Evolutionary conservation across 2,329 filamentous ascomycete genomes (phyloP).

Genomic region (Verruconis gallopava): DNA sequence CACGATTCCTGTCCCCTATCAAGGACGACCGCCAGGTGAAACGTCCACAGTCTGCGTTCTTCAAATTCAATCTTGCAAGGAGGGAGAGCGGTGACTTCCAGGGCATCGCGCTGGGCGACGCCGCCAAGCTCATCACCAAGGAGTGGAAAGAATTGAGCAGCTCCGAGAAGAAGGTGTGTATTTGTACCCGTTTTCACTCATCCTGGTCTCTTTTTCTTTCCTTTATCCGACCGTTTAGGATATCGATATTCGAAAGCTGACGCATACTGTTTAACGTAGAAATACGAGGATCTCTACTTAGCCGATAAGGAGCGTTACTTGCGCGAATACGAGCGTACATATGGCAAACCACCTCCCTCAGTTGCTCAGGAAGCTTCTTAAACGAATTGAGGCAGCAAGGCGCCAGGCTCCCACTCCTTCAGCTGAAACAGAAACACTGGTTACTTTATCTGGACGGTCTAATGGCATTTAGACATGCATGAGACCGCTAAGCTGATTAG

Average conservation of each 20-base stretch:
- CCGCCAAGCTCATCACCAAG: conserved; percentile 24
- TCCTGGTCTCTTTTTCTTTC: background rate
- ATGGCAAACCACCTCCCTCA: conserved; percentile 8
- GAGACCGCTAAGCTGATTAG: too few relatives aligned
- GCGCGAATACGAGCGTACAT: conserved; percentile 9
- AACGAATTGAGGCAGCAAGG: too few relatives aligned
- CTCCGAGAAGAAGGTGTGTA: conserved; percentile 35
- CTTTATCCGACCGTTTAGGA: too few relatives aligned
- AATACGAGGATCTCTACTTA: conserved; percentile 6
- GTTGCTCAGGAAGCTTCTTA: background rate
- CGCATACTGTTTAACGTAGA: conserved; percentile 2
- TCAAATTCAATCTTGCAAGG: conserved; percentile 34
- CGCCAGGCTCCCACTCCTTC: background rate
- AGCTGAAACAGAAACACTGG: too few relatives aligned
- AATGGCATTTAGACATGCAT: too few relatives aligned
- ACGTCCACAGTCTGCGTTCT: conserved; percentile 24
- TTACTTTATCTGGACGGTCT: too few relatives aligned
- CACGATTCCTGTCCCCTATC: conserved; percentile 22
- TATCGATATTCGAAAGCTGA: too few relatives aligned
- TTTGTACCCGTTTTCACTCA: background rate
- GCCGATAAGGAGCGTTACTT: conserved; percentile 8
- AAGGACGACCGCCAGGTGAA: conserved; percentile 43
- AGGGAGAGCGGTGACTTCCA: conserved; percentile 36
- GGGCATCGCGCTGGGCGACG: conserved; percentile 29
- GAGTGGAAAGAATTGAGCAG: conserved; percentile 38